Base-by-base conservation (phyloP, 257 asterid species). In the Euphrasia confusa region DNA sequence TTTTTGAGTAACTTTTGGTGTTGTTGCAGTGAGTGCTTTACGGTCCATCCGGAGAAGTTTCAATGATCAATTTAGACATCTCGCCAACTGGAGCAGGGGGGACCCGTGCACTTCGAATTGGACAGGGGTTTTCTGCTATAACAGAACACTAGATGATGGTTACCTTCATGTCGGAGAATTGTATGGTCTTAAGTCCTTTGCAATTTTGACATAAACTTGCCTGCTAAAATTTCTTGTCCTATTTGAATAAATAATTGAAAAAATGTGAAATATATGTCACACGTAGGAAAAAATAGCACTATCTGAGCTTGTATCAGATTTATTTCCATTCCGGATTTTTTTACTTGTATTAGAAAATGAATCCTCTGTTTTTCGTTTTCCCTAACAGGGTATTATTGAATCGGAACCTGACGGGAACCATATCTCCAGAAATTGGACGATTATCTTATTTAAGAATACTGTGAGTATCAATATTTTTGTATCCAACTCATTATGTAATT, bases 21-120 rank as follows among this genome's bases (percentile, higher is more conserved):
- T 45, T 71, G 58, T 40, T 82, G 83, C 90, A 93, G 99, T 87
- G 60, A 64, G 28, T 58, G 97, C 97, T 54, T 71, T 93, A 81
- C 68, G 54, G 57, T 74, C 92, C 66, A 76, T 90, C 71, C 77
- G 59, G 78, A 71, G 33, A 52, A 76, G 77, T 61, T 77, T 93
- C 83, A 68, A 58, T 8, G 99, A 93, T 71, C 94, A 85, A 17
- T 69, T 57, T 66, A 45, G 79, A 37, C 60, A 75, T 72, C 99
- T 93, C 64, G 74, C 59, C 5, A 74, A 69, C 56, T 93, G 99
- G 99, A 75, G 66, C 10, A 68, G 65, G 42, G 94, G 93, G 64
- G 99, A 93, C 83, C 99, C 99, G 27, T 93, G 99, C 71, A 71
- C 56, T 57, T 83, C 97, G 30, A 83, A 81, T 44, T 93, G 99